Evolutionary conservation across 1,284 basidiomycete species (phyloP), one percentile per base, ranked within the genome.

Genomic region (Filobasidium uniguttulatum): DNA sequence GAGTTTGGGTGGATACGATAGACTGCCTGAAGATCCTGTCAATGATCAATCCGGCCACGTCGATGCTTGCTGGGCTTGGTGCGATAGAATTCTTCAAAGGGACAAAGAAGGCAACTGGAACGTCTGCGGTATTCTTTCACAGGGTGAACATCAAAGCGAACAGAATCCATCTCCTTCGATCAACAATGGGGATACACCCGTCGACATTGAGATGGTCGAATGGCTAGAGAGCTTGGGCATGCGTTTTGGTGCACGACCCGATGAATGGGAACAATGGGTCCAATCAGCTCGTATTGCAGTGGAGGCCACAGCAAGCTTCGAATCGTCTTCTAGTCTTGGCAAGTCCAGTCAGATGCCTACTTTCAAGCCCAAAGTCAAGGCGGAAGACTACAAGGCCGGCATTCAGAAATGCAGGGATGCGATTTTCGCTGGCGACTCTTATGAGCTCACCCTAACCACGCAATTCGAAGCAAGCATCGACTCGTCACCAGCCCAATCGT

Each of bases 401-500:
- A 89, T 96, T 59, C 72, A 79, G 28, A 63, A 72, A 31, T 85
- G 85, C 9, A 80, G 89, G 60, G 80, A 84, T 48, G 75, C 78
- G 48, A 80, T 97, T 20, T 81, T 75, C 50, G 74, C 82, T 33
- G 91, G 91, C 5, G 85, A 97, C 64, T 89, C 87, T n/a, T 97
- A 97, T 68, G 91, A 97, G 63, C 76, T 97, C 19, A 97, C 93
- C 60, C 73, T 96, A 35, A 97, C 91, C 0, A 91, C 85, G 1
- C 78, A 77, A 9, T 77, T 77, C 59, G 54, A 62, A 4, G 64
- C 72, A 0, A 19, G 15, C 46, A 9, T 8, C 20, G 31, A 26
- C n/a, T n/a, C 28, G 22, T 20, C 9, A 29, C 19, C 29, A 37
- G 30, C 33, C 19, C 10, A 29, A 20, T 30, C 12, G 30, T 30